Conservation (phyloP, 352 stramenopile species). For the Pythium vanterpoolii region DNA sequence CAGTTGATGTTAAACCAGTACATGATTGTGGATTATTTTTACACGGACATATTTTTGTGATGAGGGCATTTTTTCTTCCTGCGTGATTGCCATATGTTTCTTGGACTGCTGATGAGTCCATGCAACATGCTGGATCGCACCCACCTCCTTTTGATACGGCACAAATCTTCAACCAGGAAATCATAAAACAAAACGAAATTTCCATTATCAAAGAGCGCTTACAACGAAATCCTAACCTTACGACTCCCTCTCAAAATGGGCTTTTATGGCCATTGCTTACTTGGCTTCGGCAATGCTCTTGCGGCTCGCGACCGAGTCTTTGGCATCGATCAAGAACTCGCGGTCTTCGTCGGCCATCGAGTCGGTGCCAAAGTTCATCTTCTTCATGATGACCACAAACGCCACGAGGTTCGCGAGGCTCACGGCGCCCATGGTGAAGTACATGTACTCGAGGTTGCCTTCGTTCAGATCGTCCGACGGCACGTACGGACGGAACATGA, state of each 20-base stretch:
- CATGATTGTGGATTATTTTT: too few relatives aligned
- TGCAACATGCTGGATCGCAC: too few relatives aligned
- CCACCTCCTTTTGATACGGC: not conserved
- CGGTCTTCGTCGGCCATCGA: slow-evolving; percentile 61
- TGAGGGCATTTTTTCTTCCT: not conserved
- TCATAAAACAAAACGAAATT: not conserved
- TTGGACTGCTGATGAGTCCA: too few relatives aligned
- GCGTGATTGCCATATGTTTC: too few relatives aligned
- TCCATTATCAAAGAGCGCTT: not conserved
- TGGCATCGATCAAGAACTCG: slow-evolving; percentile 15
- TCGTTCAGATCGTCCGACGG: slow-evolving; percentile 65
- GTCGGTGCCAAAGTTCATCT: slow-evolving; percentile 86
- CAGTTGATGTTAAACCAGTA: not conserved
- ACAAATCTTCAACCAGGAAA: not conserved
- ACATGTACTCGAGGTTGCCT: slow-evolving; percentile 89
- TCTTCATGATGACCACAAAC: slow-evolving; percentile 79
- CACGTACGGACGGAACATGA: slow-evolving; percentile 79
- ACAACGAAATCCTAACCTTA: not conserved
- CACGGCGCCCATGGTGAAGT: slow-evolving; percentile 72
- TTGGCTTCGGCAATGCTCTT: slow-evolving; percentile 23
- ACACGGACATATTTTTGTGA: not conserved
- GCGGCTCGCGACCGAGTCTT: slow-evolving; percentile 20
- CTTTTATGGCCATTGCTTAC: too few relatives aligned
- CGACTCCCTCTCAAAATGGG: too few relatives aligned
- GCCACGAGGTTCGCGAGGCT: slow-evolving; percentile 68